Evolutionary conservation across 495 filamentous ascomycete species (phyloP), one percentile per base, ranked within the genome.

Genomic region (Apodospora peruviana): DNA sequence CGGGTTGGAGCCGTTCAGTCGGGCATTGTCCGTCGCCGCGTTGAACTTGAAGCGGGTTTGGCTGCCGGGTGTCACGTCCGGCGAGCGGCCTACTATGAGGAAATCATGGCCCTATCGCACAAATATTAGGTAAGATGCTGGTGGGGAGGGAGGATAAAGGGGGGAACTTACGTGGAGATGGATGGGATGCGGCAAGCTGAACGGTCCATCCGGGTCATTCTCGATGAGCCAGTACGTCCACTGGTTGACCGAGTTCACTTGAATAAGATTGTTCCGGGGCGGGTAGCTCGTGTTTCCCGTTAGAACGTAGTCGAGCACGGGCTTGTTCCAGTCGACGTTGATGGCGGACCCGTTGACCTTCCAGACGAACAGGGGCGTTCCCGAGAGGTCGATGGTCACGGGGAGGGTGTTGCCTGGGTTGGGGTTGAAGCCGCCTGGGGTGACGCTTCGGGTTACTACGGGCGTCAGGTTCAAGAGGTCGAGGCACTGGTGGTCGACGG

Each of bases 41-140:
- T 51, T 65, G 62, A 73, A 81, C 62, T 45, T 34, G 48, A 48
- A 64, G 44, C 44, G 51, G 0, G 44, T 46, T 19, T 60, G 53
- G 1, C 43, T 37, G 7, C 16, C 42, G 11, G 56, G 46, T 4
- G 47, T 3, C 22, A 17, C 49, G 52, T 55, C 57, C 41, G 61
- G 63, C 1, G 61, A 65, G 46, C 61, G 58, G 20, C 75, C 69
- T 17, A 85, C 61, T 25, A 85, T 64, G 37, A 69, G 59, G 66
- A 86, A 86, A 53, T 85, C 74, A 59, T 86, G 75, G 2, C 79
- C 79, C 57, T 80, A 22, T 22, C 2, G 32, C 12, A 27, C 23
- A 25, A 22, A 43, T 40, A 20, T 32, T 32, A 38, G 44, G 22
- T 44, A 10, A 16, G 38, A 2, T 24, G 19, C 0, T 29, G 5